These are phyloP conservation scores for Lactarius sanguifluus DNA, from an alignment of 768 basidiomycete species.

Conservation along the genomic window DNA sequence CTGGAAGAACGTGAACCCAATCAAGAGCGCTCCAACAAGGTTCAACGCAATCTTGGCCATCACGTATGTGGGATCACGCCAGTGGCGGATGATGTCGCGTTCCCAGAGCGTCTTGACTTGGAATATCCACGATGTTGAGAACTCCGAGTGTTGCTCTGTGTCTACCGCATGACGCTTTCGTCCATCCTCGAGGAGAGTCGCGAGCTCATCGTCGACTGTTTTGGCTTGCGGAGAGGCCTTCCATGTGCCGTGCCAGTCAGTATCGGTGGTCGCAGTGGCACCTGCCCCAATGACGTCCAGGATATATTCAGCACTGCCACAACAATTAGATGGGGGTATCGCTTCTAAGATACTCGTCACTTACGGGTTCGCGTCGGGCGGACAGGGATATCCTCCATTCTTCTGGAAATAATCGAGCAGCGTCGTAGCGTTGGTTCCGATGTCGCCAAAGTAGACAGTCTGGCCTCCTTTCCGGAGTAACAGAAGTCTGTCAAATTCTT, in stretches of 20 bases:
- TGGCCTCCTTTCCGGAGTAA: constrained; percentile 76
- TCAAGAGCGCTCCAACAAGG: constrained; percentile 37
- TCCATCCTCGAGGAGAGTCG: constrained; percentile 43
- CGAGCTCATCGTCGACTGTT: constrained; percentile 36
- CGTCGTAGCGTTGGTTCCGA: constrained; percentile 68
- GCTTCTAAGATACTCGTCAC: background rate
- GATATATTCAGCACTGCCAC: constrained; percentile 54
- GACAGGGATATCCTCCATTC: constrained; percentile 67
- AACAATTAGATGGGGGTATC: background rate
- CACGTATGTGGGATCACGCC: constrained; percentile 45
- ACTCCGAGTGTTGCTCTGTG: constrained; percentile 35
- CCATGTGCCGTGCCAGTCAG: constrained; percentile 90
- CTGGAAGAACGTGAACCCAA: constrained; percentile 48
- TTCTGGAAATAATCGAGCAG: constrained; percentile 75
- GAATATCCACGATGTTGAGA: constrained; percentile 41
- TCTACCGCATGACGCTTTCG: constrained; percentile 33
- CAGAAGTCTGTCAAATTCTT: constrained; percentile 77
- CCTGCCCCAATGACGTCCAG: constrained; percentile 88
- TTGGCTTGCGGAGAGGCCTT: constrained; percentile 61
- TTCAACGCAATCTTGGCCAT: constrained; percentile 42
- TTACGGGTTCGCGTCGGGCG: constrained; percentile 68
- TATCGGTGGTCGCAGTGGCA: constrained; percentile 63
- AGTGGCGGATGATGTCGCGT: constrained; percentile 37
- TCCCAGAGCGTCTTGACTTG: constrained; percentile 38
- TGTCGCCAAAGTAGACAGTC: constrained; percentile 88